Evolutionary conservation across 805 yeast genomes (phyloP).

Genomic region (Danielozyma ontarioensis): DNA sequence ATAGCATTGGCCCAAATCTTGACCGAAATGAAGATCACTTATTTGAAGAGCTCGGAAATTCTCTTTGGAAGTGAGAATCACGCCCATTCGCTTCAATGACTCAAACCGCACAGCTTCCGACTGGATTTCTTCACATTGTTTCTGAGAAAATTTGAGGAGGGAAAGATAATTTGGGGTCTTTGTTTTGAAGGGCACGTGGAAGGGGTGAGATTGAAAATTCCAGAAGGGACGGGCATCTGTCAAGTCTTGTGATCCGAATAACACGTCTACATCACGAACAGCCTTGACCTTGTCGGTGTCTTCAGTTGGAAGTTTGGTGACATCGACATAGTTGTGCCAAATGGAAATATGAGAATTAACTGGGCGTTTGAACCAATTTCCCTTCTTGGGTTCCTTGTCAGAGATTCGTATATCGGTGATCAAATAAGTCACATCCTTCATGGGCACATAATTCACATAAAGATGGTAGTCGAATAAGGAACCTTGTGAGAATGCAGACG

Average conservation of each 20-base stretch:
- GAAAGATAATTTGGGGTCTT: conserved; percentile 15
- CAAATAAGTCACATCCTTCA: background rate
- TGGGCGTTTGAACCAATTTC: background rate
- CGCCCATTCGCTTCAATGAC: conserved; percentile 9
- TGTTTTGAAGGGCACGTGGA: conserved; percentile 10
- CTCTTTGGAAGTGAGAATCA: conserved; percentile 9
- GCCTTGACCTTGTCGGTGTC: conserved; percentile 5
- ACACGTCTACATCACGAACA: conserved; percentile 22
- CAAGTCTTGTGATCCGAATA: conserved; percentile 27
- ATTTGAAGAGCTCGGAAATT: conserved; percentile 32
- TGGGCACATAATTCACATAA: background rate
- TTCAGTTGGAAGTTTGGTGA: background rate
- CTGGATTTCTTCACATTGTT: conserved; percentile 8
- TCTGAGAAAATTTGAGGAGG: conserved; percentile 12
- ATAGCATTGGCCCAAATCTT: conserved; percentile 17
- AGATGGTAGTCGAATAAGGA: background rate
- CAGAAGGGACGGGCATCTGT: conserved; percentile 21
- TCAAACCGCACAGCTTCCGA: conserved; percentile 9
- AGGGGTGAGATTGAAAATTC: conserved; percentile 11
- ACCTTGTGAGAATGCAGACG: background rate
- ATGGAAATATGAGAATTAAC: background rate
- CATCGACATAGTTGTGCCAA: conserved; percentile 4
- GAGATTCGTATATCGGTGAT: background rate
- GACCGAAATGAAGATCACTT: conserved; percentile 37
- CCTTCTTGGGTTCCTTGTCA: background rate